A percentile compares a stretch with the other conserved stretches of the same genome.
Conservation (phyloP, 805 yeast genomes). For the Blastobotrys americana region DNA sequence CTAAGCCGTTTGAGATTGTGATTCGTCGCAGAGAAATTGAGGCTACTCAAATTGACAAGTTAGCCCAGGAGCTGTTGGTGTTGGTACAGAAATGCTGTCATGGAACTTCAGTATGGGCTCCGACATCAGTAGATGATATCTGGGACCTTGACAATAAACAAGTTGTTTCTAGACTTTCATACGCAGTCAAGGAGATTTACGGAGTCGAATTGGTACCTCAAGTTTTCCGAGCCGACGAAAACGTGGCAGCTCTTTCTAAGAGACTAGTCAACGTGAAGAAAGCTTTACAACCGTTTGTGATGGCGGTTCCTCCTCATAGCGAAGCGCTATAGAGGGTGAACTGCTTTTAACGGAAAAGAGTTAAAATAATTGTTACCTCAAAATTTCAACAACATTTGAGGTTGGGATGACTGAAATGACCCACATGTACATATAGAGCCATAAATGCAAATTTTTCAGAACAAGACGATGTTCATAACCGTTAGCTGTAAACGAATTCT, state of each 20-base stretch:
- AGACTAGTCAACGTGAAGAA: conserved; percentile 26
- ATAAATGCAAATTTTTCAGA: neutral
- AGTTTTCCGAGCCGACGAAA: conserved; percentile 38
- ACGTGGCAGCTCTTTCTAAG: conserved; percentile 22
- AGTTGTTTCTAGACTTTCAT: conserved; percentile 21
- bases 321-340: too few relatives aligned
- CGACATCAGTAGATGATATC: conserved; percentile 17
- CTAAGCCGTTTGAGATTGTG: conserved; percentile 59
- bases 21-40: conserved; percentile 32
- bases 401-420: too few relatives aligned
- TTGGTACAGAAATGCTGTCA: conserved; percentile 19
- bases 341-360: too few relatives aligned
- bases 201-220: conserved; percentile 35
- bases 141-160: conserved; percentile 22
- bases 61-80: conserved; percentile 28
- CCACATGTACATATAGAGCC: too few relatives aligned
- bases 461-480: neutral
- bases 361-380: too few relatives aligned
- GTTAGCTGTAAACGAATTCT: too few relatives aligned
- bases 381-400: too few relatives aligned
- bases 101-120: conserved; percentile 19
- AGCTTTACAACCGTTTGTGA: conserved; percentile 28
- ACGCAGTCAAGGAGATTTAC: conserved; percentile 23
- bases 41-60: conserved; percentile 26
- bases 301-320: too few relatives aligned